Evolutionary conservation across 2,329 filamentous ascomycete genomes (phyloP), one percentile per base, ranked within the genome.

Genomic region (Graphilbum sp.): DNA sequence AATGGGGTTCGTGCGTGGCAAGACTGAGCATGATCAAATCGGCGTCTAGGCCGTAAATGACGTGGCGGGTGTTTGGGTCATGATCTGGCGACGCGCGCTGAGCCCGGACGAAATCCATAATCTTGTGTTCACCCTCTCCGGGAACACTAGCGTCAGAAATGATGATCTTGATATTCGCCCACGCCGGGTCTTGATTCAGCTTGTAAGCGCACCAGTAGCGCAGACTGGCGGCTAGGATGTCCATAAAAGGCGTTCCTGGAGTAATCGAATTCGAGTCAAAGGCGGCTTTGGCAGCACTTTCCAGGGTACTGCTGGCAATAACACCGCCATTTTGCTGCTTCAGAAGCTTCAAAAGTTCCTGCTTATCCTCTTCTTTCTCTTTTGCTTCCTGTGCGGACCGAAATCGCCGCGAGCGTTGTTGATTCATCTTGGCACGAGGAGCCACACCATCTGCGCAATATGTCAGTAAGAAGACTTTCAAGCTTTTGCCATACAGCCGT

Each of bases 131-230:
- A 55, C 90, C 90, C 62, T 98, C 90, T 54, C 90, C 90, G 39
- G 90, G 90, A 30, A 98, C 87, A 31, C 88, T 95, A 38, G 90
- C 88, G 64, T 98, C 90, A 9, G 90, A 98, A 48, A 98, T 96
- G 58, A 98, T 92, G 56, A 98, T 73, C 67, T 98, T 98, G 56
- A 95, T 67, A 56, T 86, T 86, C 45, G 82, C 83, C 92, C 92
- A 98, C 36, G 79, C 84, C 24, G 88, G 86, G 56, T 98, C 90
- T 20, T 85, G 95, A 58, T 92, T 96, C 47, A 96, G 72, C 62
- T 98, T 98, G 64, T 95, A 96, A 38, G 88, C 78, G 55, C 85
- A 85, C 90, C 90, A 98, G 57, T 95, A 98, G 50, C 88, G 79
- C 50, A 98, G 64, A 56, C 86, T 90, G 39, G 75, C 66, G 34